Evolutionary conservation across 2,329 filamentous ascomycete genomes (phyloP).

Genomic region (Cytospora paraplurivora): DNA sequence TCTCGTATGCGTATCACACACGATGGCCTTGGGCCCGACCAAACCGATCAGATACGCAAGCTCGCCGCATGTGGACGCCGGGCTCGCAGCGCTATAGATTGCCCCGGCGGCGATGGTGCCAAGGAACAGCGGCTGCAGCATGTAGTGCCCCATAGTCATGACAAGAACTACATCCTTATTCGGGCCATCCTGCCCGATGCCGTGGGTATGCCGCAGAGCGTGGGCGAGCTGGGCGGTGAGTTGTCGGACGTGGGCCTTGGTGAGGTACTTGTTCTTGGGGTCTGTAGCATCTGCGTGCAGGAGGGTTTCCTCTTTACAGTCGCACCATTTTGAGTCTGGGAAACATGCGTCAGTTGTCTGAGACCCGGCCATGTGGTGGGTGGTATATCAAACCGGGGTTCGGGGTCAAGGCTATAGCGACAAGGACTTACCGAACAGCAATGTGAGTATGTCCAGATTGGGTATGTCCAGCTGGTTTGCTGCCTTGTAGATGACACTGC

Average conservation of each 20-base stretch:
- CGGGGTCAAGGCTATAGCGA: neutral
- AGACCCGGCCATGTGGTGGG: constrained; percentile 2
- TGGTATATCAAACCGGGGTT: neutral
- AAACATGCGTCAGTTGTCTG: constrained; percentile 26
- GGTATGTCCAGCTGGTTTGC: constrained; percentile 40
- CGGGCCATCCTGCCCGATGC: constrained; percentile 51
- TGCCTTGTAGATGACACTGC: constrained; percentile 43
- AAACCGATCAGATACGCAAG: constrained; percentile 49
- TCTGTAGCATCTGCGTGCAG: constrained; percentile 61
- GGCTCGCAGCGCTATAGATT: constrained; percentile 58
- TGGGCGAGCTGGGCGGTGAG: constrained; percentile 56
- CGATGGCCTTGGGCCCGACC: constrained; percentile 42
- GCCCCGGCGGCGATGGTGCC: constrained; percentile 61
- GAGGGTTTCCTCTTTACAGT: constrained; percentile 48
- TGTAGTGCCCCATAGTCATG: constrained; percentile 58
- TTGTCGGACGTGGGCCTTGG: constrained; percentile 50
- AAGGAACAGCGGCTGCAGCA: constrained; percentile 56
- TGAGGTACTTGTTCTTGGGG: constrained; percentile 52
- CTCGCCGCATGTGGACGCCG: constrained; percentile 52
- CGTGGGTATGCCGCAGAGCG: constrained; percentile 54
- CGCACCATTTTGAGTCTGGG: constrained; percentile 39
- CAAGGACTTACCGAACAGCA: constrained; percentile 45
- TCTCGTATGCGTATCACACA: constrained; percentile 52
- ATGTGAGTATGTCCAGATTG: constrained; percentile 45
- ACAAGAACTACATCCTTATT: constrained; percentile 57